phyloP scores from a whole-genome alignment of 257 asterid genomes.

The Hygrophila difformis region DNA sequence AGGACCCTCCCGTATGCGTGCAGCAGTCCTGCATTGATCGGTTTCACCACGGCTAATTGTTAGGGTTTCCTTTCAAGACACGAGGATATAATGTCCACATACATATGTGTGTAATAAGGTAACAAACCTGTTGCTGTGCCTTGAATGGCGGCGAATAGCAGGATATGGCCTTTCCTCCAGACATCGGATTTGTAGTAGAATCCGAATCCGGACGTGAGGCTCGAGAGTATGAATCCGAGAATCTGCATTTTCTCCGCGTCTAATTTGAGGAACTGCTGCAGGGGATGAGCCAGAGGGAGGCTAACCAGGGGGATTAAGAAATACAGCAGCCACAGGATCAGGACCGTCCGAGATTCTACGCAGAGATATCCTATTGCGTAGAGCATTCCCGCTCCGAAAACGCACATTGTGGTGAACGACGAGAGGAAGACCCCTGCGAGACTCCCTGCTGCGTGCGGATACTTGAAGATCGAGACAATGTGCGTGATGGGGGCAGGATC shows the following conservation, averaged over 20 bases:
- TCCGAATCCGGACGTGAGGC: slow-evolving; percentile 74
- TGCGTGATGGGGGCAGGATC: slow-evolving; percentile 29
- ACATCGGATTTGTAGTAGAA: slow-evolving; percentile 40
- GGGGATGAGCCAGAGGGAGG: slow-evolving; percentile 60
- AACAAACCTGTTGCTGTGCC: slow-evolving; percentile 54
- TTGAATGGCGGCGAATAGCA: slow-evolving; percentile 60
- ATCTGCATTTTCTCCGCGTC: slow-evolving; percentile 94
- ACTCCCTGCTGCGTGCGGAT: slow-evolving; percentile 81
- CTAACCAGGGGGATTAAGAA: slow-evolving; percentile 68
- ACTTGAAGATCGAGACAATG: slow-evolving; percentile 51
- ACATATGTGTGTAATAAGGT: not conserved
- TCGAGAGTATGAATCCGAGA: slow-evolving; percentile 56
- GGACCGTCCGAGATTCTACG: slow-evolving; percentile 25
- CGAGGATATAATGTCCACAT: too few species aligned
- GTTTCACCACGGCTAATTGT: too few species aligned
- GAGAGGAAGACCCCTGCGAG: slow-evolving; percentile 70
- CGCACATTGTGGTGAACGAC: slow-evolving; percentile 61
- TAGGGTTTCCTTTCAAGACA: not conserved
- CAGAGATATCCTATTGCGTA: slow-evolving; percentile 60
- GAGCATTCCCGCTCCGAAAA: slow-evolving; percentile 60
- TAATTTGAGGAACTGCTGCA: slow-evolving; percentile 48
- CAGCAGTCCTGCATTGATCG: slow-evolving; percentile 36
- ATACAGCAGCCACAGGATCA: slow-evolving; percentile 55
- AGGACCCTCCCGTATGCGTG: slow-evolving; percentile 81
- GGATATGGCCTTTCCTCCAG: slow-evolving; percentile 48